Base-by-base conservation (phyloP, 768 basidiomycete genomes). In the Tylopilus rubrobrunneus region DNA sequence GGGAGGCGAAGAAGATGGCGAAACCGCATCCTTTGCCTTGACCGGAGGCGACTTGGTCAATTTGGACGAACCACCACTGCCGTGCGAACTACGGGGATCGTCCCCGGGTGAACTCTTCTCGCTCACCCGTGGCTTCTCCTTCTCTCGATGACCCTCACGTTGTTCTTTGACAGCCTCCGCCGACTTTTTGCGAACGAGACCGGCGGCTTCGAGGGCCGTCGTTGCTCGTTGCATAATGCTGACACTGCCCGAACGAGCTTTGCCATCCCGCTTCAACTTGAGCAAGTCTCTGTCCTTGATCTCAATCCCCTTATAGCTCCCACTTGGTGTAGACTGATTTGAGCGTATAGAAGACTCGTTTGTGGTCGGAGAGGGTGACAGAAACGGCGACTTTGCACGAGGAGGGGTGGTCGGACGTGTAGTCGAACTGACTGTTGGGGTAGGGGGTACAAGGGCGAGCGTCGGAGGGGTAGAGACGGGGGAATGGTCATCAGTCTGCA, bases 201-300 rank as follows among this genome's bases (percentile, higher is more conserved):
- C 88, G 12, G 87, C 88, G 10, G 89, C 92, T 67, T 92, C 90
- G 25, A 93, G 77, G 1, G 89, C 92, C 1, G 92, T 96, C 2
- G 93, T 95, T 0, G 92, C 94, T 25, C 94, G 84, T 62, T 98
- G 95, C 81, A 98, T 90, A 68, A 98, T 97, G 63, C 87, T 94
- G 48, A 98, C 90, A 53, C 94, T 96, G 7, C 92, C 89, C 2
- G 92, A 85, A 15, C 95, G 78, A 25, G 71, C 74, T 67, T 95
- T 94, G 28, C 70, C 71, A 2, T 73, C 73, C 49, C 76, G 73
- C 45, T 85, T 77, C 19, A 77, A 76, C 57, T 82, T 86, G 41
- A 65, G 51, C 8, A 73, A 67, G 31, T 76, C 72, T 41, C 76
- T 77, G 51, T 82, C 82, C 62, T 77, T 79, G 44, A 12, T 29